phyloP scores from a whole-genome alignment of 768 basidiomycete species.

The Podaxis sp. region DNA sequence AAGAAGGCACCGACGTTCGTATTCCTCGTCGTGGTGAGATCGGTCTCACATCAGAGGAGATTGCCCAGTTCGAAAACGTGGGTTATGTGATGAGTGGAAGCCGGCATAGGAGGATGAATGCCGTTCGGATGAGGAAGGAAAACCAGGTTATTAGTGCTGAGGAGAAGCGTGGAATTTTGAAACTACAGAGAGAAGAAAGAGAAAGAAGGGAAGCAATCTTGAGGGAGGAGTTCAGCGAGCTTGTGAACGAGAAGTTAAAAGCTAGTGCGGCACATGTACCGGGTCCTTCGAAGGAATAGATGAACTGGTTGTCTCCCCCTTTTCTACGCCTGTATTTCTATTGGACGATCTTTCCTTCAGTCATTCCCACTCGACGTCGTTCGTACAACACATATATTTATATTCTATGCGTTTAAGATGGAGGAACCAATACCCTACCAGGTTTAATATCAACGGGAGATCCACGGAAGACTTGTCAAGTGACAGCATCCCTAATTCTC shows the following conservation, averaged over 20 bases:
- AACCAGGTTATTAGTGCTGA: conserved; percentile 99
- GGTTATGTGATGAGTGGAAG: conserved; percentile 99
- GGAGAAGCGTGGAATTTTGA: conserved; percentile 95
- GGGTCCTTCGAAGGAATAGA: conserved; percentile 10
- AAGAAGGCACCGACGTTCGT: conserved; percentile 78
- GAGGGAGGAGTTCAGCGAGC: conserved; percentile 85
- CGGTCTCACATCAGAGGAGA: conserved; percentile 84
- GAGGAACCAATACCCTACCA: no score
- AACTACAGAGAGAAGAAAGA: conserved; percentile 92
- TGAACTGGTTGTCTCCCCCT: neutral
- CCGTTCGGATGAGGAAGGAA: conserved; percentile 98
- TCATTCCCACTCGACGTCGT: neutral
- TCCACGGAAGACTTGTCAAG: neutral
- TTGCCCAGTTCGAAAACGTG: conserved; percentile 81
- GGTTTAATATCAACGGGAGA: neutral
- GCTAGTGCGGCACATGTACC: conserved; percentile 18
- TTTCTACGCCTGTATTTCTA: neutral
- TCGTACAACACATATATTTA: neutral
- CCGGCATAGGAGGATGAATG: conserved; percentile 95
- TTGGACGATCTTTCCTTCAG: neutral
- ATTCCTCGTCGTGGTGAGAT: conserved; percentile 99
- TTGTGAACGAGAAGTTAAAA: conserved; percentile 76
- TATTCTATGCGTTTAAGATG: no score
- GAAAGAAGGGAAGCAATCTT: conserved; percentile 87
- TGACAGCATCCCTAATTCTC: neutral